Base-by-base conservation (phyloP, 2,329 filamentous ascomycete genomes). In the Calycina marina region DNA sequence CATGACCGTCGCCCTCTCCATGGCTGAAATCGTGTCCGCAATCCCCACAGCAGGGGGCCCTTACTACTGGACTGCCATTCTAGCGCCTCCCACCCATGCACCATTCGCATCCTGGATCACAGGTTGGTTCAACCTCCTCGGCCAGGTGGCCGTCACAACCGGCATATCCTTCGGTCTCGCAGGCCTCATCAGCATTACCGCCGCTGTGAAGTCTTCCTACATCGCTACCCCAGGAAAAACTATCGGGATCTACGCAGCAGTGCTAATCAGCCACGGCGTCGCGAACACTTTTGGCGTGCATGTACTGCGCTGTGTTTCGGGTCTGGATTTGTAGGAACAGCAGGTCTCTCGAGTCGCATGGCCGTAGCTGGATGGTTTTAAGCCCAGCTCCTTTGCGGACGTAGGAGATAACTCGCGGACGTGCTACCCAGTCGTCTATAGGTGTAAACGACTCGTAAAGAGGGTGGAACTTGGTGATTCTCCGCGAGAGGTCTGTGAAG, bases 61-160 rank as follows among this genome's bases (percentile, higher is more conserved):
- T 1, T 73, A 74, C 45, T 72, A 70, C 49, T 73, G 69, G 69
- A 59, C 67, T 1, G 67, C 67, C 1, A 60, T 71, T 40, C 57
- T 73, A 18, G 65, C 69, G 3, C 67, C 67, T 1, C 53, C 56
- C 4, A 48, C 53, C 34, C 50, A 56, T 35, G 58, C 58, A 2
- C 58, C 60, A 3, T 63, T 62, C 46, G 56, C 55, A 25, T 55
- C 54, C 14, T 65, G 61, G 61, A 54, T 62, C 18, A 62, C 60
- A n/a, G 61, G 61, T 15, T 62, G 56, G 56, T 63, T 62, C 46
- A 64, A 63, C 38, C 51, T 64, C 11, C 55, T 64, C 2, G 60
- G 60, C 9, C 61, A 63, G 44, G 56, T 65, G 24, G 61, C 61
- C 3, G 61, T 63, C 11, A 65, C 61, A 4, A 63, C 61, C 0